Base-by-base conservation (phyloP, 768 basidiomycete genomes). In the Boletellus ananas region DNA sequence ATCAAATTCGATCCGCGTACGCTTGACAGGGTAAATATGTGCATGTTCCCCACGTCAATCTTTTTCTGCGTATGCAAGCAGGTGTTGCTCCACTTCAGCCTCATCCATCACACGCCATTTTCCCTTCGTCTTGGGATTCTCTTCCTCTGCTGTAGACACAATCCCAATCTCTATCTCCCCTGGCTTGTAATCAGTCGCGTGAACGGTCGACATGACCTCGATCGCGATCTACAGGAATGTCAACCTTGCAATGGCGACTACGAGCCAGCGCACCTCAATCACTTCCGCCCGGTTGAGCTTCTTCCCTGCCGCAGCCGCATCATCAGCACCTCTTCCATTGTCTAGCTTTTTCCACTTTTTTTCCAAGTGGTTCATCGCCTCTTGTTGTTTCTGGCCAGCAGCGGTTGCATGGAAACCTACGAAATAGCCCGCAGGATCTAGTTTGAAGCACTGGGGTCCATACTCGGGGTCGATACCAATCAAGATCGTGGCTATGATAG, bases 291-390 rank as follows among this genome's bases (percentile, higher is more conserved):
- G 77, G 57, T 76, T 77, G 45, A 96, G 75, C 1, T 76, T 80
- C 72, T 83, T 80, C 47, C 90, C 87, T 3, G 91, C 91, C 41
- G 78, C 77, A 13, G 78, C 76, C 13, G 91, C 77, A 67, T 94
- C 87, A 43, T 93, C 87, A 0, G 85, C 88, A 18, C 90, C 90
- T 45, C 72, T 72, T 14, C 88, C 88, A 20, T 78, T 79, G 61
- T 90, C 85, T 27, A 93, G 74, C 68, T 93, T 93, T 77, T 98
- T 99, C 94, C 93, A 98, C 68, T 92, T 91, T 75, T 98, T 98
- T 74, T 99, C 96, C 38, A 99, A 77, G 63, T 93, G 89, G 68
- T 98, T 98, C 85, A 94, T 96, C 1, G 92, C 94, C 65, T 99
- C 96, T 64, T 96, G 95, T 62, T 98, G 96, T 62, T 99, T 98